Evolutionary conservation across 345 rosid species (phyloP), one percentile per base, ranked within the genome.

Genomic region (Hirschfeldia incana): DNA sequence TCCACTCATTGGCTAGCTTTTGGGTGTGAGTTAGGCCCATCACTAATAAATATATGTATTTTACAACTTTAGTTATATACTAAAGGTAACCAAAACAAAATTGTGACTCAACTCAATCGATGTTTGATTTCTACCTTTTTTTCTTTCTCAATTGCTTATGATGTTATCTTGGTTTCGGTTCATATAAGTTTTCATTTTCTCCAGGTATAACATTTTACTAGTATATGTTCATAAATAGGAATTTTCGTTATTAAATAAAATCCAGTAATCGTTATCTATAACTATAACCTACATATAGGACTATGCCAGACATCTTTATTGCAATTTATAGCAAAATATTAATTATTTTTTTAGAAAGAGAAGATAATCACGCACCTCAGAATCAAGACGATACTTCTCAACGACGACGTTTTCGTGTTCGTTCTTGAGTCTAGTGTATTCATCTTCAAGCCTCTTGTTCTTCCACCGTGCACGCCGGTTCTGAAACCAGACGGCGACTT

Each of bases 401-500:
- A 87, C 73, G 49, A 88, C 21, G 17, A 65, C 84, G 58, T 26
- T 75, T n/a, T 91, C 91, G 53, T 93, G 83, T 21, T 67, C 55
- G 0, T 86, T 61, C 64, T 87, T 93, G 57, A 95, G 67, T 78
- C 74, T 87, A 11, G 55, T 33, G 59, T 89, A 89, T 75, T 90
- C 94, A 79, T 95, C 94, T 76, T 95, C 97, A 4, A 95, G 88
- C 84, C 83, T 85, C 88, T 95, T 95, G 85, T 85, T 87, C 89
- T 91, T 95, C 89, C 88, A 91, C 10, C 99, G 86, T 15, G 98
- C 94, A 59, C 98, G 84, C n/a, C 97, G 85, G 88, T 95, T 95
- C 68, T 95, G 99, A 73, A 91, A 95, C 99, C 99, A 95, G 6
- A 95, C 92, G 0, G 98, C 99, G 0, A 95, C 98, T 68, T 95